phyloP scores from a whole-genome alignment of 352 stramenopile genomes.

The Phytopythium kandeliae region DNA sequence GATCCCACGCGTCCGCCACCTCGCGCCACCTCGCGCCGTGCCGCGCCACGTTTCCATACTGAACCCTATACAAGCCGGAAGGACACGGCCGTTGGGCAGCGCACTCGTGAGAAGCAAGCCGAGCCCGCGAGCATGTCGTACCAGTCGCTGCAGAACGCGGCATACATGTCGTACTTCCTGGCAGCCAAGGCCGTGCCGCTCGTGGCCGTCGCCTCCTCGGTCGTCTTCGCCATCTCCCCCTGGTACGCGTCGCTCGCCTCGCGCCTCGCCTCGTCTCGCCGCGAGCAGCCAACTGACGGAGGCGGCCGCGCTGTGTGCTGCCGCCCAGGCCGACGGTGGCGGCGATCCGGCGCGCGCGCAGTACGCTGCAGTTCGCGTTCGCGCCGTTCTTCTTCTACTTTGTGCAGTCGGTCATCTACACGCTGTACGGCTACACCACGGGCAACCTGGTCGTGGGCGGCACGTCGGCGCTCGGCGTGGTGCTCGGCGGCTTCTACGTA shows the following conservation, averaged over 20 bases:
- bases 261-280: not conserved
- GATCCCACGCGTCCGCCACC: not conserved
- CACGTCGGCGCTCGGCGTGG: conserved; percentile 45
- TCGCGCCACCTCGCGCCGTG: no score
- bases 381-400: conserved; percentile 85
- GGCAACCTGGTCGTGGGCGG: conserved; percentile 50
- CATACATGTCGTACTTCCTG: conserved; percentile 72
- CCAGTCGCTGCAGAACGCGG: conserved; percentile 52
- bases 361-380: conserved; percentile 74
- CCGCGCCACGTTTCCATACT: not conserved
- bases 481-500: conserved; percentile 70
- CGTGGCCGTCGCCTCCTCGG: conserved; percentile 46
- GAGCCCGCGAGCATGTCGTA: conserved; percentile 31
- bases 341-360: conserved; percentile 56
- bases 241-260: conserved; percentile 24
- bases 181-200: conserved; percentile 53
- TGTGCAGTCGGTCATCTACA: conserved; percentile 78
- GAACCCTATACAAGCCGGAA: not conserved
- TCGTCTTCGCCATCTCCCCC: conserved; percentile 68
- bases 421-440: conserved; percentile 64
- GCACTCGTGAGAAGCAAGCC: no score
- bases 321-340: conserved; percentile 45
- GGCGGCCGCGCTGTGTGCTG: not conserved
- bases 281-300: not conserved
- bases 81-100: not conserved